Evolutionary conservation across 2,329 filamentous ascomycete genomes (phyloP), one percentile per base, ranked within the genome.

Genomic region (Xylaria polymorpha): DNA sequence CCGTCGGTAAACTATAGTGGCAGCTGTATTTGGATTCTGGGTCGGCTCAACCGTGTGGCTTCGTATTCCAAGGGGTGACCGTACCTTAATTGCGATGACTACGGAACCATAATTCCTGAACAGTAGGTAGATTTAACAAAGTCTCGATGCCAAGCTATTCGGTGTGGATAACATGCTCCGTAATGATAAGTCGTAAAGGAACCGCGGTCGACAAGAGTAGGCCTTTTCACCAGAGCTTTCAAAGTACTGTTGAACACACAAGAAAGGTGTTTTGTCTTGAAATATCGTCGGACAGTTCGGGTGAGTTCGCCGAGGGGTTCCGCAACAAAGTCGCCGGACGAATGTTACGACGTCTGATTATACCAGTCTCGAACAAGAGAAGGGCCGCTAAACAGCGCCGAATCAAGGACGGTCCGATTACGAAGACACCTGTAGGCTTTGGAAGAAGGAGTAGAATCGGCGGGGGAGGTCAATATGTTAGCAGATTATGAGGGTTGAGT

Each of bases 91-190:
- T 61, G 43, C 18, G 48, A 50, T 57, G 48, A 41, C 43, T 41
- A 67, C 60, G 51, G 61, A 51, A 60, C 29, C 64, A 68, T 71
- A 70, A 61, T 67, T 67, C 44, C 53, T n/a, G 29, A 35, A 39
- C 7, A 15, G 14, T 25, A 61, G 48, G 48, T 55, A 15, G 43
- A 37, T 29, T 32, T 29, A 59, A 64, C 39, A 22, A 35, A n/a
- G 48, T 51, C 29, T 53, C 44, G 44, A 50, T 32, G 39, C 56
- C 53, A 57, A 61, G 50, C 56, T 44, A 41, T 44, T 55, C 35
- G 51, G 29, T 29, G 25, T n/a, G 51, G 46, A 32, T n/a, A 39
- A 29, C 35, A 39, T 35, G 41, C 37, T 37, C 25, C 12, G 39
- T 15, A 39, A 50, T 50, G 18, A 46, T 37, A n/a, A 51, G 53